phyloP scores from a whole-genome alignment of 78 protist genomes.

The Creolimax fragrantissima region DNA sequence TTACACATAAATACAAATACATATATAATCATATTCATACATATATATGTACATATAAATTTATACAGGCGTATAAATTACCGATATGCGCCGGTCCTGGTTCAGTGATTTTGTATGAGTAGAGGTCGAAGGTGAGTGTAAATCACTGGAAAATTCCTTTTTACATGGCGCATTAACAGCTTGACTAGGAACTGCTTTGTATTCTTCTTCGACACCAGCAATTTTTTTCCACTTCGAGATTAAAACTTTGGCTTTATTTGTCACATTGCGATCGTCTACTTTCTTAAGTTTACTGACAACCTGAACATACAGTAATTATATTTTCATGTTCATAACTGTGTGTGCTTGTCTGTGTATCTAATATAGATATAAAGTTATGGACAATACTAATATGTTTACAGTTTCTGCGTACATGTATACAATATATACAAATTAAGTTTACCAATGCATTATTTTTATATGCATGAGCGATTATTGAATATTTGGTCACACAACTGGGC shows the following conservation, averaged over 20 bases:
- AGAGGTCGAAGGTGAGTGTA: background rate
- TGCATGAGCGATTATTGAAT: too few species aligned
- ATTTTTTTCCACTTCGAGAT: background rate
- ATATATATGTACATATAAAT: background rate
- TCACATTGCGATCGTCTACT: background rate
- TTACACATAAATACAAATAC: background rate
- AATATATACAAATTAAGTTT: too few species aligned
- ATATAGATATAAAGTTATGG: too few species aligned
- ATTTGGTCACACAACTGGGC: too few species aligned
- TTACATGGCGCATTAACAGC: background rate
- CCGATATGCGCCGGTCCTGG: background rate
- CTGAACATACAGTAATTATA: too few species aligned
- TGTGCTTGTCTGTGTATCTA: too few species aligned
- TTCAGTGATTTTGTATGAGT: background rate
- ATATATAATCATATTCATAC: background rate
- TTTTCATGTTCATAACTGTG: too few species aligned
- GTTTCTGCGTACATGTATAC: too few species aligned
- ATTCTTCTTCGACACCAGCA: background rate
- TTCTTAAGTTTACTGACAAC: background rate
- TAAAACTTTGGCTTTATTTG: background rate
- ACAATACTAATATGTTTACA: too few species aligned
- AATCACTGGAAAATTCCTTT: too few species aligned
- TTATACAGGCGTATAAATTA: background rate
- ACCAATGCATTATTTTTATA: too few species aligned
- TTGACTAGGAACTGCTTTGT: background rate